Conservation (phyloP, 1,139 yeast genomes). For the Geotrichum reessii region DNA sequence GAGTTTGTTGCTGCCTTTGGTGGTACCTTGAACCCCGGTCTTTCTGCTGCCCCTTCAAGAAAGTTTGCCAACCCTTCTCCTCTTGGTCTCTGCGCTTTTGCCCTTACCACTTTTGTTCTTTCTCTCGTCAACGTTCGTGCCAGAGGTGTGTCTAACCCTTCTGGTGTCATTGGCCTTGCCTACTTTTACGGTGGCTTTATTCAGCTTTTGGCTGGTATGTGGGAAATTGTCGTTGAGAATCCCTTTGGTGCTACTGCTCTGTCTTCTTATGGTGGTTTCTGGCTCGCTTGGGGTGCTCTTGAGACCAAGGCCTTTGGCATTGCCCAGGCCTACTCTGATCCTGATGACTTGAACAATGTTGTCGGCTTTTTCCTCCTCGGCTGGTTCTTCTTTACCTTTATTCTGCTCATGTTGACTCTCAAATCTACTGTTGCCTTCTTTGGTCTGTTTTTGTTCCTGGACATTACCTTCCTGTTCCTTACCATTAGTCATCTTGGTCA, state of each 20-base stretch:
- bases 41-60: constrained; percentile 57
- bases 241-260: constrained; percentile 89
- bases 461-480: constrained; percentile 62
- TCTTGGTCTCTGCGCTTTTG: constrained; percentile 76
- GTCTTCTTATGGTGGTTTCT: constrained; percentile 78
- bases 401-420: constrained; percentile 60
- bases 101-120: constrained; percentile 76
- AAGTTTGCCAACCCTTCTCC: constrained; percentile 88
- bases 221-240: constrained; percentile 65
- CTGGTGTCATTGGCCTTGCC: constrained; percentile 66
- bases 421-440: constrained; percentile 79
- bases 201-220: constrained; percentile 70
- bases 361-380: constrained; percentile 70
- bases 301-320: constrained; percentile 71
- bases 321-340: constrained; percentile 46
- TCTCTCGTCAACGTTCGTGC: constrained; percentile 61
- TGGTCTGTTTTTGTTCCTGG: constrained; percentile 56
- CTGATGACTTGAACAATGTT: constrained; percentile 47
- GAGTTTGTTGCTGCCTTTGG: constrained; percentile 68
- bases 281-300: constrained; percentile 76
- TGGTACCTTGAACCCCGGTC: constrained; percentile 63
- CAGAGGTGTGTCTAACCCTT: constrained; percentile 49
- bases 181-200: constrained; percentile 82
- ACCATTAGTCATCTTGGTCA: constrained; percentile 53
- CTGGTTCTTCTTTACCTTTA: constrained; percentile 75